Conservation (phyloP, 2,329 filamentous ascomycete genomes). For the Alternaria consortialis region DNA sequence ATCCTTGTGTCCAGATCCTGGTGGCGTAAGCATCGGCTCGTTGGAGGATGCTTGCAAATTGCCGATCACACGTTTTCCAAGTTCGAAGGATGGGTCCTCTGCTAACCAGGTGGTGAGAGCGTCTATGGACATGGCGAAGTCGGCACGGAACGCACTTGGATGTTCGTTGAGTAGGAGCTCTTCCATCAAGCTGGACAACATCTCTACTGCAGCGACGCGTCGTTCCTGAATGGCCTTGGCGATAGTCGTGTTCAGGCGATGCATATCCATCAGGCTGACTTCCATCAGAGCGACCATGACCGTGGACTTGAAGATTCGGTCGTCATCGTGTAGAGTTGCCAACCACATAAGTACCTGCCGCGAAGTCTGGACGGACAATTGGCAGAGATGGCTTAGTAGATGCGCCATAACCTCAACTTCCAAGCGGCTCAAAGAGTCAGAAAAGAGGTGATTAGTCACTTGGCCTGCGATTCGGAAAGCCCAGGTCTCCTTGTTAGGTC, state of each 20-base stretch:
- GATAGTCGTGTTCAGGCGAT: constrained; percentile 69
- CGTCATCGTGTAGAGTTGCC: constrained; percentile 62
- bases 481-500: constrained; percentile 64
- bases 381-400: constrained; percentile 68
- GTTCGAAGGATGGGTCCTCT: constrained; percentile 72
- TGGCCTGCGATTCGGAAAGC: constrained; percentile 65
- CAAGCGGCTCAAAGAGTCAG: constrained; percentile 62
- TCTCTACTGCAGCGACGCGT: constrained; percentile 76
- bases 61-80: constrained; percentile 75
- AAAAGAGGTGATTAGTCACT: constrained; percentile 65
- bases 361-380: constrained; percentile 66
- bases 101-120: constrained; percentile 82
- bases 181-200: constrained; percentile 82
- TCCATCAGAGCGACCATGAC: constrained; percentile 69
- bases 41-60: constrained; percentile 69
- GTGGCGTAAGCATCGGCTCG: constrained; percentile 63
- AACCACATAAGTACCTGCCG: constrained; percentile 63
- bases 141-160: constrained; percentile 80
- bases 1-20: constrained; percentile 70
- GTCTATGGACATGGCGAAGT: constrained; percentile 85
- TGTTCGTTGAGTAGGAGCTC: constrained; percentile 80
- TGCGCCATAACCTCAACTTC: constrained; percentile 71
- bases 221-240: constrained; percentile 76
- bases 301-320: constrained; percentile 68
- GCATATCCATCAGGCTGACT: constrained; percentile 67